These are phyloP conservation scores for Plasmopara muralis DNA, from an alignment of 352 stramenopile species.

Conservation along the genomic window DNA sequence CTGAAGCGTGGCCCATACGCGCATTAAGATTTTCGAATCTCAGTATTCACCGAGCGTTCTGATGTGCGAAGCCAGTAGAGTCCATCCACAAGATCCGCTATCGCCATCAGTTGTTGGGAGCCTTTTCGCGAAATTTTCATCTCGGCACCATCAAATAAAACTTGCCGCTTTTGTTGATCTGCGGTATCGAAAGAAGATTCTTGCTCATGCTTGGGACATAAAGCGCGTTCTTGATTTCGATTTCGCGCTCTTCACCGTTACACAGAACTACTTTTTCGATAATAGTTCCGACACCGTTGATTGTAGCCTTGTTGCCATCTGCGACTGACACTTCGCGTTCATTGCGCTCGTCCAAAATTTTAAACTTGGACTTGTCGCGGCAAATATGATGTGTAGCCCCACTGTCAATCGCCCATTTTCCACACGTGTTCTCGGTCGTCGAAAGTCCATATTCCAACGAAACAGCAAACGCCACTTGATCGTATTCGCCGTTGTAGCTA, in stretches of 20 bases:
- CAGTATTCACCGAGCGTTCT: neutral
- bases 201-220: neutral
- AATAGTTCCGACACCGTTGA: neutral
- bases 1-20: neutral
- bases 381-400: neutral
- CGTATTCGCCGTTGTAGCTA: too few relatives aligned
- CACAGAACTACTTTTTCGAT: neutral
- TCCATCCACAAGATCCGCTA: neutral
- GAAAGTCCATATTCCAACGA: neutral
- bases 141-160: neutral
- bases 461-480: neutral
- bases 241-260: neutral
- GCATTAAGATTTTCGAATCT: too few relatives aligned
- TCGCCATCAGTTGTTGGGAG: neutral
- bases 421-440: neutral
- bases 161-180: slow-evolving; percentile 1
- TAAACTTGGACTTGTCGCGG: neutral
- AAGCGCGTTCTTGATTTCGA: slow-evolving; percentile 1
- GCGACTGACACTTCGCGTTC: neutral
- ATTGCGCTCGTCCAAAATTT: neutral
- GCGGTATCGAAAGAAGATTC: neutral
- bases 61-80: slow-evolving; percentile 3
- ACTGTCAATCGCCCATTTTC: neutral
- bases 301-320: neutral
- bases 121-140: too few relatives aligned